Evolutionary conservation across 495 filamentous ascomycete species (phyloP).

Genomic region (Hypoxylon cercidicola): DNA sequence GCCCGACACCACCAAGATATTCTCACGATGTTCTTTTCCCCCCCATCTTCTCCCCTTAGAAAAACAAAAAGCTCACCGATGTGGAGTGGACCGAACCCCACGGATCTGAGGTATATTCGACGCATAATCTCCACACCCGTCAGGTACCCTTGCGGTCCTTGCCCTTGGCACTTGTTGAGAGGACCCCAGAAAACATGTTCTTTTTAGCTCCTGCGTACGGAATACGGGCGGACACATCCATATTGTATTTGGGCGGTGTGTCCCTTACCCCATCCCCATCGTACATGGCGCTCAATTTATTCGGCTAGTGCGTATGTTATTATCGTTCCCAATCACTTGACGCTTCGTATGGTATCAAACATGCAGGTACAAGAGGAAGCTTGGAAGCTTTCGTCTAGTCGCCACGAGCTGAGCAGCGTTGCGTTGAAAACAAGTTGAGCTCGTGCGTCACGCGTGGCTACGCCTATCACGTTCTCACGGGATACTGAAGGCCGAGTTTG

Average conservation of each 20-base stretch:
- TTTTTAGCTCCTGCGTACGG: not conserved
- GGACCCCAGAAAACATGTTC: slow-evolving; percentile 24
- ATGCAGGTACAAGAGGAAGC: slow-evolving; percentile 15
- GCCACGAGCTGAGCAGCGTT: slow-evolving; percentile 8
- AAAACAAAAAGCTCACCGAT: slow-evolving; percentile 24
- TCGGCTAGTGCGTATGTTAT: not conserved
- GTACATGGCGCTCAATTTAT: slow-evolving; percentile 16
- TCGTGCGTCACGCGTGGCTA: not conserved
- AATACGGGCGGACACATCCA: not conserved
- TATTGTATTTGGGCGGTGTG: slow-evolving; percentile 33
- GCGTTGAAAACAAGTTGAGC: not conserved
- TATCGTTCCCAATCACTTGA: too few relatives aligned
- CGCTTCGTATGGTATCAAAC: too few relatives aligned
- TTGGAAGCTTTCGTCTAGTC: too few relatives aligned
- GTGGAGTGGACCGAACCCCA: slow-evolving; percentile 31
- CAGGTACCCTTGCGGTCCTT: slow-evolving; percentile 11
- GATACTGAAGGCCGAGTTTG: not conserved
- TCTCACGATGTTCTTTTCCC: slow-evolving; percentile 26
- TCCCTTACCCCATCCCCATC: slow-evolving; percentile 7
- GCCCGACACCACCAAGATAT: slow-evolving; percentile 22
- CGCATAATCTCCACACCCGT: slow-evolving; percentile 36
- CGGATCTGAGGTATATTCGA: slow-evolving; percentile 39
- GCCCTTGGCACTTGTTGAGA: not conserved
- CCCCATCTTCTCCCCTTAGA: not conserved
- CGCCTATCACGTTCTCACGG: not conserved